Evolutionary conservation across 2,329 filamentous ascomycete genomes (phyloP), one percentile per base, ranked within the genome.

Genomic region (Alternaria dauci): DNA sequence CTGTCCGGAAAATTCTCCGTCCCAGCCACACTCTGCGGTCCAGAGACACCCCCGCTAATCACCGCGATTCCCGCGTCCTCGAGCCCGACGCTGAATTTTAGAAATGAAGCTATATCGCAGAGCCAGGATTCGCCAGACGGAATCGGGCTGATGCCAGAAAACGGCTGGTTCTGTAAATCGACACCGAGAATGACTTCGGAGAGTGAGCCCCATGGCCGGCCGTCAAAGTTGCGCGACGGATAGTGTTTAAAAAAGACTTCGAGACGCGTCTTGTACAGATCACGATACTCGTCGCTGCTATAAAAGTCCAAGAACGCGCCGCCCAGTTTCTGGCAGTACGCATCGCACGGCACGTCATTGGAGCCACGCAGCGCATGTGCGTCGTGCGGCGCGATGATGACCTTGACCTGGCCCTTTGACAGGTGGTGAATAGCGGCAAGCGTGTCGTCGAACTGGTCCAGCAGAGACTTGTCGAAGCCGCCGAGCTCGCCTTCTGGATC

Each of bases 261-360:
- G 8, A 78, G 67, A 5, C 75, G 70, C 0, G 69, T 72, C 52
- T 76, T 77, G 58, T 77, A 78, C 3, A 67, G 28, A 12, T 71
- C 54, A 18, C 72, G 65, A 18, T 69, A 68, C 43, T 74, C 70
- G 2, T 72, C 68, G 26, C 52, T 55, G 25, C 73, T 78, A 41
- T 78, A 78, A 44, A 78, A 78, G 55, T 78, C 76, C 0, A 78
- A 54, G 30, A 76, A 78, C 9, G 74, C 72, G 0, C 69, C 73
- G 4, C 70, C 36, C 14, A 76, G 61, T 30, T 71, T 70, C 52
- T 75, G 54, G 56, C 76, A 78, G 34, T 78, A 78, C 5, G 69
- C 75, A 55, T 78, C 76, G 46, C 76, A 78, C 0, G 73, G 70
- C 1, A 73, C 68, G 25, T 69, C 66, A n/a, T 77, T 75, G 2